Evolutionary conservation across 2,329 filamentous ascomycete genomes (phyloP).

Genomic region (Penicillium janthinellum): DNA sequence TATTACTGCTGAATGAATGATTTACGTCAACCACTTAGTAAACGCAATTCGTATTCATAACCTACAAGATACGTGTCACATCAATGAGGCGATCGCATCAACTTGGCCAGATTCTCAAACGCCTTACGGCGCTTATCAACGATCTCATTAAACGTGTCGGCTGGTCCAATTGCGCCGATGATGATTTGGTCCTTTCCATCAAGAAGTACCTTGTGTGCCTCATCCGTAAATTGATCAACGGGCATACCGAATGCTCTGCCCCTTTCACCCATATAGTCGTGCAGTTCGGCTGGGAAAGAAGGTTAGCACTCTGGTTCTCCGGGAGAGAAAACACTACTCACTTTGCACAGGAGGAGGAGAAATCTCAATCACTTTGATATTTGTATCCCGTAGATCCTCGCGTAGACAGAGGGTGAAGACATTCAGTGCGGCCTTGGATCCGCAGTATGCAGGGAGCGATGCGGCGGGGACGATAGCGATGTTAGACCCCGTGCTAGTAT

Average conservation of each 20-base stretch:
- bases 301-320: neutral
- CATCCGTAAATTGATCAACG: conserved; percentile 47
- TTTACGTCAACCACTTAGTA: too few species aligned
- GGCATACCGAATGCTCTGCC: conserved; percentile 55
- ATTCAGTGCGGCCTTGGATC: conserved; percentile 57
- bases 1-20: too few species aligned
- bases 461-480: conserved; percentile 52
- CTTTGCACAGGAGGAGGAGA: conserved; percentile 48
- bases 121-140: conserved; percentile 31
- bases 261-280: conserved; percentile 48
- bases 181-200: conserved; percentile 48
- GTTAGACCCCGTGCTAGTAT: conserved; percentile 43
- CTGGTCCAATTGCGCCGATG: conserved; percentile 35
- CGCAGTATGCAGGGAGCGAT: conserved; percentile 55
- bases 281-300: conserved; percentile 50
- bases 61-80: neutral
- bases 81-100: neutral
- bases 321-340: conserved; percentile 14
- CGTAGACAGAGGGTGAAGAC: conserved; percentile 50
- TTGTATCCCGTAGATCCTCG: conserved; percentile 42
- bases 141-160: conserved; percentile 37
- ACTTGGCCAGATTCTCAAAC: conserved; percentile 17
- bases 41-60: too few species aligned
- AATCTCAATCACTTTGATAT: conserved; percentile 52
- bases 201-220: conserved; percentile 48